Percentiles rank a stretch among this genome's conserved stretches.
Conservation (phyloP, 129 eudicot genomes). For the Cynara cardunculus region DNA sequence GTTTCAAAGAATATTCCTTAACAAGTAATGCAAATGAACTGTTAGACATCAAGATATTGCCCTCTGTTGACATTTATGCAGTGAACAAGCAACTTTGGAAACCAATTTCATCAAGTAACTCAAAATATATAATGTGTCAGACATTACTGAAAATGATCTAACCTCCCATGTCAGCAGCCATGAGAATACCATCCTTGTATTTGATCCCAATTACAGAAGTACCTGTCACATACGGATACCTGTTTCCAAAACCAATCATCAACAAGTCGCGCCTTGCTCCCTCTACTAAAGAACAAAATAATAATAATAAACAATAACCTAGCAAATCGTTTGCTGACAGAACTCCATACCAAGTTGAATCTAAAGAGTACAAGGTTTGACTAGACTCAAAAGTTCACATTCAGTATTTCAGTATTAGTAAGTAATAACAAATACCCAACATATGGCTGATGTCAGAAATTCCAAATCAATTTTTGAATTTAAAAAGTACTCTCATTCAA, state of each 20-base stretch:
- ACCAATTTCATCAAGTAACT: not conserved
- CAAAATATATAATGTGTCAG: not conserved
- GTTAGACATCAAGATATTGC: too few relatives aligned
- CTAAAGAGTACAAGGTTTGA: not conserved
- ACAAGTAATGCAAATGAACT: too few relatives aligned
- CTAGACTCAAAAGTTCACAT: not conserved
- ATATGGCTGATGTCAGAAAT: slow-evolving; percentile 4
- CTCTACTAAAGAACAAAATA: not conserved
- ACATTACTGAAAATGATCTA: not conserved
- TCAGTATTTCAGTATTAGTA: not conserved
- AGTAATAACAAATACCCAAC: not conserved
- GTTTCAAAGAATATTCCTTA: too few relatives aligned
- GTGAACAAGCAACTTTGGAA: not conserved
- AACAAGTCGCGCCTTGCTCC: not conserved
- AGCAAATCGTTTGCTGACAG: not conserved
- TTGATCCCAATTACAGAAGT: slow-evolving; percentile 78
- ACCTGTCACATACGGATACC: slow-evolving; percentile 74
- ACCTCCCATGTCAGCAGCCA: slow-evolving; percentile 98
- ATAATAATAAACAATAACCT: not conserved
- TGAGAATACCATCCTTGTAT: slow-evolving; percentile 83
- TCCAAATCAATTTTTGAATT: not conserved
- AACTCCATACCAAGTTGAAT: not conserved
- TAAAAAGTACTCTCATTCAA: not conserved
- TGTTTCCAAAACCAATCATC: slow-evolving; percentile 16
- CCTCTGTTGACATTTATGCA: too few relatives aligned